These are phyloP conservation scores for Fragosphaeria purpurea DNA, from an alignment of 2,329 filamentous ascomycete genomes.

Conservation along the genomic window DNA sequence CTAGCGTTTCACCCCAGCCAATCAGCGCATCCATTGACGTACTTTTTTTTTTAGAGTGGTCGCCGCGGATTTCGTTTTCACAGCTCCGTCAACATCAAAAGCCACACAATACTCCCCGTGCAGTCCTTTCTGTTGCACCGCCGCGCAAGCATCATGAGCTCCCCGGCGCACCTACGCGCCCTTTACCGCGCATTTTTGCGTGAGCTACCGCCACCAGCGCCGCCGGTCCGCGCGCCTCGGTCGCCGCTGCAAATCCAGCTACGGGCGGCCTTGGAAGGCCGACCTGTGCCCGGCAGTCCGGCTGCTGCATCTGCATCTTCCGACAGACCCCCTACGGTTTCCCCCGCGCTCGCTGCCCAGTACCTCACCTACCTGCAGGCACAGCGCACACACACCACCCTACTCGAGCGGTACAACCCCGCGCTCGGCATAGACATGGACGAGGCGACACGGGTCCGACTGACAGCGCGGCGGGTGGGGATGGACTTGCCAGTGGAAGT, in stretches of 20 bases:
- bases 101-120: too few relatives aligned
- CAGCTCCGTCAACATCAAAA: too few relatives aligned
- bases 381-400: conserved; percentile 71
- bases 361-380: conserved; percentile 70
- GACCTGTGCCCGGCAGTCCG: neutral
- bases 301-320: conserved; percentile 19
- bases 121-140: neutral
- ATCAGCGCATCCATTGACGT: neutral
- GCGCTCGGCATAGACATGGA: conserved; percentile 66
- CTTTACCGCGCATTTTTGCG: conserved; percentile 84
- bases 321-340: conserved; percentile 6
- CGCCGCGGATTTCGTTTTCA: too few relatives aligned
- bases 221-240: conserved; percentile 40
- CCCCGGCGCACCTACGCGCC: conserved; percentile 46
- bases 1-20: too few relatives aligned
- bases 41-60: neutral
- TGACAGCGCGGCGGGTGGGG: conserved; percentile 79
- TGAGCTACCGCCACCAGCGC: conserved; percentile 67
- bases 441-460: conserved; percentile 69
- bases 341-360: conserved; percentile 53
- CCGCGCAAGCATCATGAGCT: conserved; percentile 3
- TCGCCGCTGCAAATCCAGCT: conserved; percentile 63
- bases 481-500: conserved; percentile 74
- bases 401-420: conserved; percentile 89
- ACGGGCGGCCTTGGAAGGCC: conserved; percentile 45